Base-by-base conservation (phyloP, 768 basidiomycete genomes). In the Hericium erinaceus region DNA sequence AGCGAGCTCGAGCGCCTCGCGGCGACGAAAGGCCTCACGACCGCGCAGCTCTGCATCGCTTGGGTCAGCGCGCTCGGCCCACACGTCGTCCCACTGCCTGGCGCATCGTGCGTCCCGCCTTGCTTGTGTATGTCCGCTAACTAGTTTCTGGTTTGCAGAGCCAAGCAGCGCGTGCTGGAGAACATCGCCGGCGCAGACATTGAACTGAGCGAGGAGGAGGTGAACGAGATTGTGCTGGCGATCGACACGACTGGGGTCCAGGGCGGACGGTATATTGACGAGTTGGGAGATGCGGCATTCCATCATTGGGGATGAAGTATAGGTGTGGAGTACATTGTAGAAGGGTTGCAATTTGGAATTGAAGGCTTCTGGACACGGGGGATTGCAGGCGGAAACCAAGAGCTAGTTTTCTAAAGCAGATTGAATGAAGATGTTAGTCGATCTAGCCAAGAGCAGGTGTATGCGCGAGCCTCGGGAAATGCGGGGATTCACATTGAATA, bases 21-120 rank as follows among this genome's bases (percentile, higher is more conserved):
- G 1, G 60, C 67, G 51, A 71, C 68, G 64, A 77, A 75, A 66
- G 70, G 70, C 5, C 64, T 78, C 37, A 72, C 75, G 0, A 66
- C 75, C 4, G 74, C 70, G 0, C 72, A 74, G 61, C 67, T 77
- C 13, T 66, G 65, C 60, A 67, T 76, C 38, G 74, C 74, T 1
- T 77, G 74, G 74, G 74, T 75, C 3, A 51, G 49, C 24, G 63
- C 69, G 6, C 68, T 68, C 6, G 74, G 73, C 15, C 48, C 54
- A 6, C 69, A 76, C 63, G 70, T 76, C 20, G 69, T 81, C 56
- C 77, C 79, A 3, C 70, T 81, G 18, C 78, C 79, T 0, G 79
- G 79, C 0, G 74, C 73, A 16, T 74, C 73, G 73, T 74, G 55
- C 49, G 70, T 67, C 57, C 4, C 39, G 24, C 12, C 3, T 3